A percentile compares a stretch with the other conserved stretches of the same genome.
These are phyloP conservation scores for Pseudogymnoascus sp. DNA, from an alignment of 2,329 filamentous ascomycete species.

Conservation along the genomic window DNA sequence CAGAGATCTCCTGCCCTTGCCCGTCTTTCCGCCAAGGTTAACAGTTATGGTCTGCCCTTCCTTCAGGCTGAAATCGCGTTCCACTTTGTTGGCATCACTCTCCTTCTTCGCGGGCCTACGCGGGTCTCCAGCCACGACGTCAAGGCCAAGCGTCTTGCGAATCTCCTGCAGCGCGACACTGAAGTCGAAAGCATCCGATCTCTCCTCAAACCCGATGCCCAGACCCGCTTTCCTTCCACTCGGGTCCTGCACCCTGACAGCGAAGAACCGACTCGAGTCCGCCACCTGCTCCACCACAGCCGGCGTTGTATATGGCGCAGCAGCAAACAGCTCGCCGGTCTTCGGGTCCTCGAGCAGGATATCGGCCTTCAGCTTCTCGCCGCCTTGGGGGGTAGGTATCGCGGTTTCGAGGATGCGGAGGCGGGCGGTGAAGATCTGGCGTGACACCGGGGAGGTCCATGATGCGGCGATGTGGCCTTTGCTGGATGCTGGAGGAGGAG, in stretches of 20 bases:
- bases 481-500: constrained; percentile 70
- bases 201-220: constrained; percentile 81
- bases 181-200: constrained; percentile 81
- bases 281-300: constrained; percentile 67
- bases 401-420: constrained; percentile 73
- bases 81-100: constrained; percentile 39
- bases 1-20: constrained; percentile 23
- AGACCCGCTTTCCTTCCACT: constrained; percentile 69
- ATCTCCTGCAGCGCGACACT: constrained; percentile 73
- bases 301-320: constrained; percentile 64
- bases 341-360: constrained; percentile 71
- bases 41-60: constrained; percentile 85
- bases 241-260: constrained; percentile 69
- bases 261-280: constrained; percentile 79
- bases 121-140: constrained; percentile 31
- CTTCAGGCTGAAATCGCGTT: constrained; percentile 76
- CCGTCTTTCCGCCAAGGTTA: constrained; percentile 55
- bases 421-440: constrained; percentile 79
- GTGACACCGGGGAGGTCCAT: constrained; percentile 65
- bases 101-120: constrained; percentile 25
- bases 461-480: constrained; percentile 70
- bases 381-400: constrained; percentile 35
- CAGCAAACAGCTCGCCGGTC: constrained; percentile 71
- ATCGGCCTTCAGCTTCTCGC: constrained; percentile 60
- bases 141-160: constrained; percentile 59